Evolutionary conservation across 208 protist genomes (phyloP), one percentile per base, ranked within the genome.

Genomic region (Trypanosoma theileri): DNA sequence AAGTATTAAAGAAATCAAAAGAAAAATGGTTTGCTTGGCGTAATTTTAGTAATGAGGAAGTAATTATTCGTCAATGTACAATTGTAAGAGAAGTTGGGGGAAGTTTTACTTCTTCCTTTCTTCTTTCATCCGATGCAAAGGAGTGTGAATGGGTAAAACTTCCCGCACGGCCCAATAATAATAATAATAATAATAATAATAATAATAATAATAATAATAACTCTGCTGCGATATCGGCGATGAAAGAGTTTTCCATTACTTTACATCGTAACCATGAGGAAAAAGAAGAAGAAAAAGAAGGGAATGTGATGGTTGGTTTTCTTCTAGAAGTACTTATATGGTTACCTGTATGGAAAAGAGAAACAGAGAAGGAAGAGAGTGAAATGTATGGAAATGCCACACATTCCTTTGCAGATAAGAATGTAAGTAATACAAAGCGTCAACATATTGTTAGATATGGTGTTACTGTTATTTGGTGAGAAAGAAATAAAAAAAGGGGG

Each of bases 241-340:
- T 14, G 51, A 22, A 40, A 45, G 35, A 40, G 22, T 64, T 65
- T 59, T 48, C 13, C 21, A 16, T 65, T 17, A 66, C 31, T 16
- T 35, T 59, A 16, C n/a, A 40, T n/a, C 48, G 58, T 41, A 65
- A 3, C 26, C 8, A 17, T 35, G 51, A 14, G 17, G 40, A 59
- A 24, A 28, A 26, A 11, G 48, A 28, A 31, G 24, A 45, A 3
- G 52, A 11, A 16, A 40, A 59, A 24, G 40, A 19, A 19, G 58
- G 35, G 28, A 24, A 46, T 3, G 66, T 59, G 17, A 72, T 72
- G 66, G 58, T 72, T 63, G 66, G 58, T 1, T 59, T 72, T 22
- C n/a, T 51, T 19, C 12, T 72, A 31, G 66, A 72, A 48, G 66
- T 65, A 22, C 0, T 57, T 24, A 72, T 48, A 24, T 14, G 48